Conservation (phyloP, 345 rosid genomes). For the Lenwebbia sp. region DNA sequence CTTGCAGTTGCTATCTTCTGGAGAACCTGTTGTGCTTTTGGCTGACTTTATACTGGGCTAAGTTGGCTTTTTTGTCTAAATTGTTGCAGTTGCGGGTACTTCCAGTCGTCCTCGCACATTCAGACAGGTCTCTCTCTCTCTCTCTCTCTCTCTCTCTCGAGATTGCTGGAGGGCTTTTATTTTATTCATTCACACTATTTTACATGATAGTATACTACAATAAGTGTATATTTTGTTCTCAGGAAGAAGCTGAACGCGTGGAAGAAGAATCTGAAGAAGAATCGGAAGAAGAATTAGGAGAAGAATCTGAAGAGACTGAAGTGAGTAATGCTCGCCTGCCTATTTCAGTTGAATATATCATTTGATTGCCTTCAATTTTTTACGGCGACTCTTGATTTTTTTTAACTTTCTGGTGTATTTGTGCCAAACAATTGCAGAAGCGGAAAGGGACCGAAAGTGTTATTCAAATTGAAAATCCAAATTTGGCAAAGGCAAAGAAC, state of each 20-base stretch:
- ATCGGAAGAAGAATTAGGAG: constrained; percentile 62
- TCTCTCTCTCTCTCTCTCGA: not conserved
- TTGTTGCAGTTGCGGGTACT: constrained; percentile 74
- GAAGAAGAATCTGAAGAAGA: constrained; percentile 48
- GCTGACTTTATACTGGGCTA: not conserved
- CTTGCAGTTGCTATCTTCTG: not conserved
- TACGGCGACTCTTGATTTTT: not conserved
- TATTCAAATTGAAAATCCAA: constrained; percentile 84
- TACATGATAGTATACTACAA: not conserved
- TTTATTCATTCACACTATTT: not conserved
- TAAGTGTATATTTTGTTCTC: not conserved
- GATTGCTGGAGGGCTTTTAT: not conserved
- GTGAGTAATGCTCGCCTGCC: constrained; percentile 2
- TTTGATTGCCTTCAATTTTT: not conserved
- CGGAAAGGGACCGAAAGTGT: constrained; percentile 72
- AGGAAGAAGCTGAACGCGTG: constrained; percentile 29
- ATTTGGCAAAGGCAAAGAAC: constrained; percentile 59
- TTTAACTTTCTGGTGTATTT: not conserved
- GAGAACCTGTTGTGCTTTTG: not conserved
- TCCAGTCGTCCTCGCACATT: constrained; percentile 78
- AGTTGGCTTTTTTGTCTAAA: not conserved
- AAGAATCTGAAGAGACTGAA: constrained; percentile 29
- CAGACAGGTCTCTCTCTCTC: constrained; percentile 36
- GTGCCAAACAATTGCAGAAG: constrained; percentile 29
- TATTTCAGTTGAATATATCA: not conserved